Evolutionary conservation across 78 protist genomes (phyloP).

Genomic region (Cavenderia fasciculata): DNA sequence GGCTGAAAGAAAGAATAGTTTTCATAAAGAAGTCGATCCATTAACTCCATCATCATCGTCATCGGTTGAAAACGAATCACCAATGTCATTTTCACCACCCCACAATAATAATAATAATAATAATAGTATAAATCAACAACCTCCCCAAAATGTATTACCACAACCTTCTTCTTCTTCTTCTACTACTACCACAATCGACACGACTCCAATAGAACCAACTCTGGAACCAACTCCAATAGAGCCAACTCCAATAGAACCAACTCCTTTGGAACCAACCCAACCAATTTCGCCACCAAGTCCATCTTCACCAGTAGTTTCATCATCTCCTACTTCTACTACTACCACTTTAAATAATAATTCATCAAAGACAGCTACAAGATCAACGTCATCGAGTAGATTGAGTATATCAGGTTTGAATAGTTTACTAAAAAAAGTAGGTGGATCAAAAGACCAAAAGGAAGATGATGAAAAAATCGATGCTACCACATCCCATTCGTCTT

Average conservation of each 20-base stretch:
- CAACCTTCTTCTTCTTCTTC: not conserved
- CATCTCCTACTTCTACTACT: too few species aligned
- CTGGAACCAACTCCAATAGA: not conserved
- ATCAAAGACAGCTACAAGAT: constrained; percentile 4
- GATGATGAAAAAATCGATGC: not conserved
- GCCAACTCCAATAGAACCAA: not conserved
- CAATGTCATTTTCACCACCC: not conserved
- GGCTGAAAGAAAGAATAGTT: too few species aligned
- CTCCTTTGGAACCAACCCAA: not conserved
- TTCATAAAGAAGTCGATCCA: too few species aligned
- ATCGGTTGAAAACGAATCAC: too few species aligned
- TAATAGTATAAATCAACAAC: too few species aligned
- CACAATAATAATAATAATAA: too few species aligned
- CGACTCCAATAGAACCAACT: not conserved
- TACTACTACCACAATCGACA: not conserved
- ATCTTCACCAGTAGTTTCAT: too few species aligned
- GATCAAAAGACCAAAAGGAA: not conserved
- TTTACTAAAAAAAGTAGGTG: constrained; percentile 10
- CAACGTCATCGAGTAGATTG: not conserved
- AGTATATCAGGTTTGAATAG: not conserved
- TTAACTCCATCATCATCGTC: not conserved
- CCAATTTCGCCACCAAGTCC: too few species aligned
- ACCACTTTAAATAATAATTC: too few species aligned
- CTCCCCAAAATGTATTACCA: not conserved
- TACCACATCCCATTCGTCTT: too few species aligned